Conservation (phyloP, 2,329 filamentous ascomycete genomes). For the Mollisia scopiformis region DNA sequence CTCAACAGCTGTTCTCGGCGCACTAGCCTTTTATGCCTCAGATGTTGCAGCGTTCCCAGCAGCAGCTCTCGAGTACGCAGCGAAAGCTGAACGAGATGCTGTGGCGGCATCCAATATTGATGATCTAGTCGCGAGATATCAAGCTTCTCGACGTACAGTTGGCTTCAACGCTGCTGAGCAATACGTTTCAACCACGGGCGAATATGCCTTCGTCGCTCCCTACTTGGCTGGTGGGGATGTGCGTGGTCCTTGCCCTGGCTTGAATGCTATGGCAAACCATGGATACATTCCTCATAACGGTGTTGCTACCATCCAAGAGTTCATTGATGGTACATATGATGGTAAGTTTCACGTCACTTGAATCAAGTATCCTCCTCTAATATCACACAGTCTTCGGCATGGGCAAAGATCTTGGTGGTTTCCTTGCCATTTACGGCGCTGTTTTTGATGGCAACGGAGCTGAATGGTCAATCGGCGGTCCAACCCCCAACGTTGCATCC, state of each 20-base stretch:
- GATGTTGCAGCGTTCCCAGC: slow-evolving; percentile 21
- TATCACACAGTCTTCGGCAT: slow-evolving; percentile 45
- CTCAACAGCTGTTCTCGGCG: slow-evolving; percentile 10
- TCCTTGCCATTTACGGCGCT: slow-evolving; percentile 47
- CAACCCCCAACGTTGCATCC: slow-evolving; percentile 33
- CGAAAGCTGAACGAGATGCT: slow-evolving; percentile 18
- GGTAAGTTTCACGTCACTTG: slow-evolving; percentile 25
- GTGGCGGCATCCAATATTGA: slow-evolving; percentile 7
- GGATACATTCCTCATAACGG: slow-evolving; percentile 45
- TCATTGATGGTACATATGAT: slow-evolving; percentile 36
- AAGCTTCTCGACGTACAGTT: slow-evolving; percentile 5
- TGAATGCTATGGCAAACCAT: slow-evolving; percentile 48
- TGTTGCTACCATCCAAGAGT: slow-evolving; percentile 34
- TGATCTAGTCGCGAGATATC: slow-evolving; percentile 2
- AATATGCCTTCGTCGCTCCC: slow-evolving; percentile 24
- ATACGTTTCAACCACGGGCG: slow-evolving; percentile 26
- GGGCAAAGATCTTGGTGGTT: slow-evolving; percentile 43
- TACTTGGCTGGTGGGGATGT: slow-evolving; percentile 19
- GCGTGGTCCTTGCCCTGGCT: slow-evolving; percentile 40
- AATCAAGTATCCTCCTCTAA: background rate
- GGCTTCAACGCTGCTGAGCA: slow-evolving; percentile 25
- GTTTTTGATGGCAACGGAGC: slow-evolving; percentile 52
- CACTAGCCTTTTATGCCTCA: slow-evolving; percentile 15
- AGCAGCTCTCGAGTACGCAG: slow-evolving; percentile 22
- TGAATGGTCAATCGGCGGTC: slow-evolving; percentile 55